These are phyloP conservation scores for Pythium vanterpoolii DNA, from an alignment of 352 stramenopile species.

Conservation along the genomic window DNA sequence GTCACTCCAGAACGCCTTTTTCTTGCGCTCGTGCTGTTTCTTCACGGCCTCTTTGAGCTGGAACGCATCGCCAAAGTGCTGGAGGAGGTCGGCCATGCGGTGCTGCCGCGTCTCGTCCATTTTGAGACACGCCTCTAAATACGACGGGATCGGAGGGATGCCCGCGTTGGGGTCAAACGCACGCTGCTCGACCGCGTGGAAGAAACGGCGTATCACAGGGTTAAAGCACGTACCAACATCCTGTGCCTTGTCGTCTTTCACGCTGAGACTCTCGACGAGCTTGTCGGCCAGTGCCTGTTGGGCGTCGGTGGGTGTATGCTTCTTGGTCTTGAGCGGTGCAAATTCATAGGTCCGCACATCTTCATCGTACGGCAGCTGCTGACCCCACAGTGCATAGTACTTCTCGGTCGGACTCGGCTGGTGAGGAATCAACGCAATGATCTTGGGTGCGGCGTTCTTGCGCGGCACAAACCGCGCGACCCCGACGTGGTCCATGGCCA, in stretches of 20 bases:
- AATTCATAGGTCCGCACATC: constrained; percentile 81
- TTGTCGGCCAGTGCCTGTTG: constrained; percentile 63
- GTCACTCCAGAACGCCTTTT: constrained; percentile 82
- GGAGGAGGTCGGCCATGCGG: constrained; percentile 54
- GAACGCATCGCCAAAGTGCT: constrained; percentile 70
- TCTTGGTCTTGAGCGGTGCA: constrained; percentile 50
- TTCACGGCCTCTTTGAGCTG: constrained; percentile 74
- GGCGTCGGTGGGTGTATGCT: constrained; percentile 43
- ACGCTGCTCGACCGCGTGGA: constrained; percentile 52
- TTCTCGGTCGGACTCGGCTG: constrained; percentile 33
- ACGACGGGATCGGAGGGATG: constrained; percentile 47
- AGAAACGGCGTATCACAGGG: constrained; percentile 70
- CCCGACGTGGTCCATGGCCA: constrained; percentile 50
- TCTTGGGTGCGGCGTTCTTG: constrained; percentile 77
- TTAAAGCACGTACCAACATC: constrained; percentile 68
- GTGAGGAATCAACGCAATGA: constrained; percentile 69
- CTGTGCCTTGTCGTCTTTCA: constrained; percentile 56
- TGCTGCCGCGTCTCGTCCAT: constrained; percentile 49
- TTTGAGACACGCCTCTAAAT: constrained; percentile 57
- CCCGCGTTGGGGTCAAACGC: constrained; percentile 47
- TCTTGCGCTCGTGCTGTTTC: constrained; percentile 59
- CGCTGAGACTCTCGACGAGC: constrained; percentile 71
- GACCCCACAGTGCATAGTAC: constrained; percentile 71
- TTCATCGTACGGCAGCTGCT: constrained; percentile 79
- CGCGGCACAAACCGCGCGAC: constrained; percentile 74